Base-by-base conservation (phyloP, 345 rosid species). In the Cardamine chenopodiifolia region DNA sequence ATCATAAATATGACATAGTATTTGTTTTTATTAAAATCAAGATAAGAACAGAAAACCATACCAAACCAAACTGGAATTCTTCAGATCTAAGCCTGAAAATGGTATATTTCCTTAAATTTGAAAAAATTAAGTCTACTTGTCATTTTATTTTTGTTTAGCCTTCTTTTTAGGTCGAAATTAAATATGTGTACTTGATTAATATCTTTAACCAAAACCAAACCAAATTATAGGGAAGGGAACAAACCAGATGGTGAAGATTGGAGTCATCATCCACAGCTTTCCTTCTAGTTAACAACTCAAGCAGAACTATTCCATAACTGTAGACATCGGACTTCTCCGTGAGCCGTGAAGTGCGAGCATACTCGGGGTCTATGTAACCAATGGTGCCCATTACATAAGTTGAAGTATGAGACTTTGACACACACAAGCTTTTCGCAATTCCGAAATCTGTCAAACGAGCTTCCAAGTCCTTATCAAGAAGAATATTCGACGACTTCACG, bases 391-490 rank as follows among this genome's bases (percentile, higher is more conserved):
- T 87, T 8, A 95, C 58, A 62, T 82, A 86, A 2, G 99, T 92
- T 14, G 96, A 95, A 31, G 98, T 90, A 71, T 92, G 83, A 6
- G 97, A 72, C 78, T 95, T 92, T 5, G 98, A 85, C 5, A 84
- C 68, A 72, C 97, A 92, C 22, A 95, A 68, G 77, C 84, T 85
- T 84, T 92, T 95, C 0, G 99, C 99, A 65, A 95, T 95, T 68
- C 99, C 99, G 25, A 95, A 95, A 83, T 95, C 99, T 20, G 99
- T 92, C 76, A 95, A 89, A 82, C 91, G 99, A 26, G 99, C 84
- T 73, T 92, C 99, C 3, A 83, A 85, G 73, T 92, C 97, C 64
- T 85, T 90, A 82, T 92, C 99, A 77, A 95, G 70, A 29, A 95
- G 82, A 74, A 95, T 92, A 78, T 95, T 95, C 0, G 97, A 90